phyloP scores from a whole-genome alignment of 108 stramenopile species.

The Nannochloropsis salina region DNA sequence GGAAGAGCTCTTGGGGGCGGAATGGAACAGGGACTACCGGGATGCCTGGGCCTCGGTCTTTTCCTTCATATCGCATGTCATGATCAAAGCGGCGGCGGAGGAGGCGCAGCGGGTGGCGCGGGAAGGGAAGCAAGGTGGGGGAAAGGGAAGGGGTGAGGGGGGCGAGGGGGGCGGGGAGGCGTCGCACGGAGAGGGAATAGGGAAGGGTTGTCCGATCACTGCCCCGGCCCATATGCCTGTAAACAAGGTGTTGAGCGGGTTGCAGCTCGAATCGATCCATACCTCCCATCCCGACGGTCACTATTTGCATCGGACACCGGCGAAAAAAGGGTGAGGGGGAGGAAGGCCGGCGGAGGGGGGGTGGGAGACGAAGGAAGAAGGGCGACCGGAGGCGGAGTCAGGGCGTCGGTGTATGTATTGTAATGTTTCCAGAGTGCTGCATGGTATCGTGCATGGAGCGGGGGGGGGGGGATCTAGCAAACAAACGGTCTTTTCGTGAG shows the following conservation, averaged over 20 bases:
- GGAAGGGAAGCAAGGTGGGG: not conserved
- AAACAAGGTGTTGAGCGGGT: constrained; percentile 12
- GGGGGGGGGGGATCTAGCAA: no score
- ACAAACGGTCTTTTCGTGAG: no score
- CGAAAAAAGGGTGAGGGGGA: not conserved
- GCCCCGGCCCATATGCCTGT: not conserved
- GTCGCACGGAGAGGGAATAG: not conserved
- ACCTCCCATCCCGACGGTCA: not conserved
- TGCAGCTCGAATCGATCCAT: not conserved
- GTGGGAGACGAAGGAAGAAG: no score
- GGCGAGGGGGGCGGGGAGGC: not conserved
- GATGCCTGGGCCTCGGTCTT: not conserved
- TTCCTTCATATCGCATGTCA: not conserved
- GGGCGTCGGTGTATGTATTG: no score
- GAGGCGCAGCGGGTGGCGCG: not conserved
- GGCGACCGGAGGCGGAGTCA: no score
- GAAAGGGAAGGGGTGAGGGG: not conserved
- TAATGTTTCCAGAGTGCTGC: no score
- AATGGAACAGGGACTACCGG: not conserved
- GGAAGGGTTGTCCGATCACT: not conserved
- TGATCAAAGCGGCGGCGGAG: not conserved
- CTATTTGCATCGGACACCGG: not conserved
- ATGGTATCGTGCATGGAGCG: no score
- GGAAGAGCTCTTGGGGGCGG: not conserved
- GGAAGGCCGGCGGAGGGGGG: not conserved